Conservation (phyloP, 306 rosid genomes). For the Lotus japonicus region DNA sequence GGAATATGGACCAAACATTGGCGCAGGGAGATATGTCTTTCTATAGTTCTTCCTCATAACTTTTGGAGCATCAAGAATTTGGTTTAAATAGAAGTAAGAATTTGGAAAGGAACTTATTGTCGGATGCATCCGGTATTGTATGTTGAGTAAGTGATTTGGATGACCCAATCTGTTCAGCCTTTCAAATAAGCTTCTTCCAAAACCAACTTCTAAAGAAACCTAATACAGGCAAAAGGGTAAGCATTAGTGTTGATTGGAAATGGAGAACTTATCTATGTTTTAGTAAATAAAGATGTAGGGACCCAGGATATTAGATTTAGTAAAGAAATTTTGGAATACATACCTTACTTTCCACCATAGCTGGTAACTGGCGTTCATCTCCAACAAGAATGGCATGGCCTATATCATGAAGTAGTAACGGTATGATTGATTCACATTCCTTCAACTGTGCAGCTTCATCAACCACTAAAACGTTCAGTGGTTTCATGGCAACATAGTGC, state of each 20-base stretch:
- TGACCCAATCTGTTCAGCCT: constrained; percentile 44
- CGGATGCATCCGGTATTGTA: constrained; percentile 77
- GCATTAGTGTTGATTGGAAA: not conserved
- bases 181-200: constrained; percentile 73
- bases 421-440: constrained; percentile 72
- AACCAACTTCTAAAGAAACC: constrained; percentile 53
- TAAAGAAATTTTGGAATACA: not conserved
- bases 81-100: constrained; percentile 36
- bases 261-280: not conserved
- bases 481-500: constrained; percentile 30
- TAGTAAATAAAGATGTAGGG: not conserved
- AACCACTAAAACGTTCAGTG: constrained; percentile 47
- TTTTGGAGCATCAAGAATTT: constrained; percentile 43
- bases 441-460: constrained; percentile 83
- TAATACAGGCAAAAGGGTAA: not conserved
- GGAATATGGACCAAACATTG: constrained; percentile 66
- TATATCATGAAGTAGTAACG: constrained; percentile 48
- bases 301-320: not conserved
- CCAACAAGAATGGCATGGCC: constrained; percentile 66
- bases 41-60: constrained; percentile 31
- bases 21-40: constrained; percentile 39
- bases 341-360: constrained; percentile 57
- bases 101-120: constrained; percentile 64
- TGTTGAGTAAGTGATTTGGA: constrained; percentile 42
- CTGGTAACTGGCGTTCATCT: constrained; percentile 80